These are phyloP conservation scores for Aphanomyces euteiches DNA, from an alignment of 352 stramenopile genomes.

Conservation along the genomic window DNA sequence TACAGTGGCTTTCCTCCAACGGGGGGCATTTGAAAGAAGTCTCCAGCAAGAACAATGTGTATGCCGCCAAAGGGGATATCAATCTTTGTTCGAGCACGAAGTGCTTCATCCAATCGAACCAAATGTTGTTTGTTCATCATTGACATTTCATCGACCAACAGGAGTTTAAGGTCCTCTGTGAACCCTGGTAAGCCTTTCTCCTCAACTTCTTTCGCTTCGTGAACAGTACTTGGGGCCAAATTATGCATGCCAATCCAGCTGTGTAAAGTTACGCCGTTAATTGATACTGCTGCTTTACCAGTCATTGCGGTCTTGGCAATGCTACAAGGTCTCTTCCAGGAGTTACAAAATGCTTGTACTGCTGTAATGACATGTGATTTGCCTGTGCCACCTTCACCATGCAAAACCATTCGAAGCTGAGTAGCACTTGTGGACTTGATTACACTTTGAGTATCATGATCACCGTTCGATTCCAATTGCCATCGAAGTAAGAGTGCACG, in stretches of 20 bases:
- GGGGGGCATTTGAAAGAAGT: too few relatives aligned
- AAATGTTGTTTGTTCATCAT: slow-evolving; percentile 6
- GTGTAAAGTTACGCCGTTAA: slow-evolving; percentile 1
- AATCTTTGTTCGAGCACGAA: too few relatives aligned
- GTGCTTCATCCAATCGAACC: not conserved
- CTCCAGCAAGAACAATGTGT: too few relatives aligned
- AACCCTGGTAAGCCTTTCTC: too few relatives aligned
- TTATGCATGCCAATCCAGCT: slow-evolving; percentile 13
- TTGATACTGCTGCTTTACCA: slow-evolving; percentile 4
- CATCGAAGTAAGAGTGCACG: not conserved
- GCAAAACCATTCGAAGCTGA: not conserved
- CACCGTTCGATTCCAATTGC: not conserved
- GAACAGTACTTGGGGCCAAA: slow-evolving; percentile 9
- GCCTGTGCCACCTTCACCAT: slow-evolving; percentile 3
- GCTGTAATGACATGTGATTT: slow-evolving; percentile 1
- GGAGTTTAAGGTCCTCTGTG: not conserved
- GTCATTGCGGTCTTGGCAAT: slow-evolving; percentile 13
- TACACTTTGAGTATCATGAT: not conserved
- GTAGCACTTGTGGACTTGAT: not conserved
- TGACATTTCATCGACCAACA: not conserved
- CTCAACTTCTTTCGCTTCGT: not conserved
- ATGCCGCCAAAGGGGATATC: too few relatives aligned
- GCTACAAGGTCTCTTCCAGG: not conserved
- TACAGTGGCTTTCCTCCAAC: too few relatives aligned
- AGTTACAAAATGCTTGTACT: slow-evolving; percentile 13